Evolutionary conservation across 2,329 filamentous ascomycete genomes (phyloP), one percentile per base, ranked within the genome.

Genomic region (Gnomoniopsis sp.): DNA sequence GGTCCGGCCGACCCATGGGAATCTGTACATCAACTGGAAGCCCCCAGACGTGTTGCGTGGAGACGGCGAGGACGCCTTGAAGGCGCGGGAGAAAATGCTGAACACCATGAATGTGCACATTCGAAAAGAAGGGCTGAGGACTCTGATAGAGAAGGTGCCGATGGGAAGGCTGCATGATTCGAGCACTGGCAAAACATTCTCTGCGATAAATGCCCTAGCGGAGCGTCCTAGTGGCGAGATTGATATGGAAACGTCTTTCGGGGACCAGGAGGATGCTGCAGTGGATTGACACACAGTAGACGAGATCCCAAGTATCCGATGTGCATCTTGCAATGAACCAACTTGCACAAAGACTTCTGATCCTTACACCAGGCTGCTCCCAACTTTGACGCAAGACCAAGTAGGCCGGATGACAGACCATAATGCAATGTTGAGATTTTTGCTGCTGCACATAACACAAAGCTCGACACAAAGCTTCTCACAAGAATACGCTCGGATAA

Each of bases 1-100:
- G 14, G 48, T 54, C n/a, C 57, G 65, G 4, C 33, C 62, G 0
- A 57, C 58, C 3, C 64, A 68, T 26, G 55, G 57, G 1, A 68
- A 68, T 21, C 15, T 66, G 3, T 68, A 68, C 21, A 17, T 21
- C 7, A 55, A 50, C 19, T 68, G 66, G 65, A 58, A 63, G 1
- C 43, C 63, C 1, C 64, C 64, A 0, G 65, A 66, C n/a, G 44
- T 65, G 1, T 53, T 51, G 21, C 22, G n/a, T 21, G 11, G 2
- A n/a, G 33, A 49, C 36, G 54, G 56, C 46, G 63, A 6, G 49
- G 56, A 14, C 68, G 68, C 55, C 3, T 22, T 48, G 6, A 61
- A 47, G 41, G 65, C 33, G n/a, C 30, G 56, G 15, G 33, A 58
- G n/a, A 3, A 17, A 1, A 53, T 58, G 12, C 17, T 58, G 17